Conservation (phyloP, 495 filamentous ascomycete species). For the Neurospora sp. region DNA sequence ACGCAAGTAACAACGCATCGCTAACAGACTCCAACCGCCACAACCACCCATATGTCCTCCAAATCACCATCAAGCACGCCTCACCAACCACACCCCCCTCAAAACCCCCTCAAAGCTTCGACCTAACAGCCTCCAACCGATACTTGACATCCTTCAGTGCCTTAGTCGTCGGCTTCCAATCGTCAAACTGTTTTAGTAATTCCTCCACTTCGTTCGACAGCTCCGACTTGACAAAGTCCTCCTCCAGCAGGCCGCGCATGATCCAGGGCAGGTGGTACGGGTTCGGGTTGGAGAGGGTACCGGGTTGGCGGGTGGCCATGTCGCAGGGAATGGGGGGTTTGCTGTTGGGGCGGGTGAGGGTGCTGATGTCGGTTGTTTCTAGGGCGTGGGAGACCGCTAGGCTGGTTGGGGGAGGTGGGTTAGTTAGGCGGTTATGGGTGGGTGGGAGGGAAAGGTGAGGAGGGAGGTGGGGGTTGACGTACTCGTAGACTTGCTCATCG, state of each 20-base stretch:
- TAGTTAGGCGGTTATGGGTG: slow-evolving; percentile 33
- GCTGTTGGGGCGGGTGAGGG: slow-evolving; percentile 29
- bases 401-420: slow-evolving; percentile 53
- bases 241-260: slow-evolving; percentile 84
- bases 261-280: slow-evolving; percentile 91
- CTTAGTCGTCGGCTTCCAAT: slow-evolving; percentile 85
- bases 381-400: slow-evolving; percentile 78
- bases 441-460: slow-evolving; percentile 32
- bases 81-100: too few relatives aligned
- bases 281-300: slow-evolving; percentile 45
- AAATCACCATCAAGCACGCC: background rate
- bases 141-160: slow-evolving; percentile 94
- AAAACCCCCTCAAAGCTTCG: slow-evolving; percentile 48
- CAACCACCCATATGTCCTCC: background rate
- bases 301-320: slow-evolving; percentile 13
- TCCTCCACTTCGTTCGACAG: slow-evolving; percentile 65
- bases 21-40: background rate
- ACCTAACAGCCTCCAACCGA: slow-evolving; percentile 81
- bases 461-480: slow-evolving; percentile 14
- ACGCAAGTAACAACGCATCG: background rate
- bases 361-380: slow-evolving; percentile 58
- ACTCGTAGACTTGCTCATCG: slow-evolving; percentile 81
- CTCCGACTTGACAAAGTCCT: slow-evolving; percentile 79
- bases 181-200: slow-evolving; percentile 78
- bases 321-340: slow-evolving; percentile 3